Base-by-base conservation (phyloP, 2,329 filamentous ascomycete species). In the Amauroascus niger region DNA sequence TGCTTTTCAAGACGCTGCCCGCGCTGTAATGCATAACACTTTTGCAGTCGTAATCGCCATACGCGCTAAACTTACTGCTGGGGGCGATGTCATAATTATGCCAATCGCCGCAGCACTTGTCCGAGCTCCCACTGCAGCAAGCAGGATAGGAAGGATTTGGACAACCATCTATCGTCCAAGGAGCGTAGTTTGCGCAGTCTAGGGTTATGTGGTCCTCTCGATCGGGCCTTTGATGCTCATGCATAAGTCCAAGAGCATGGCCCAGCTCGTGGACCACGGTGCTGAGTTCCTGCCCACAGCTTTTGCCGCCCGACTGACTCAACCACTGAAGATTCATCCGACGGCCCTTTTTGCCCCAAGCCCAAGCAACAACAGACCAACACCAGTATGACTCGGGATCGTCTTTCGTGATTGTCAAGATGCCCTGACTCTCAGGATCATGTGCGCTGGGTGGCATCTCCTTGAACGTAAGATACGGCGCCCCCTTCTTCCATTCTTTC, bases 201-300 rank as follows among this genome's bases (percentile, higher is more conserved):
- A 53, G 16, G n/a, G 22, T 32, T 14, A 53, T 53, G 26, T 53
- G 44, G 7, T 33, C 44, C 14, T 48, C 51, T 20, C 43, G 30
- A 33, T 53, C 51, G 16, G 51, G 43, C 16, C 51, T 28, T 28
- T 53, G 51, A 24, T 53, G 51, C n/a, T 53, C 51, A 24, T 48
- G 51, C 43, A 45, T 47, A 7, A 53, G 20, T 3, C 51, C 51
- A 6, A 53, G 35, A 20, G 44, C 51, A 33, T 53, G 51, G 4
- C 51, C 51, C 2, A 53, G 20, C 18, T 53, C 51, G 18, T 53
- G 51, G 28, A 53, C 32, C n/a, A 37, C 49, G 16, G 49, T 45
- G 20, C 49, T 52, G n/a, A 52, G 39, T n/a, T 45, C 49, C 14
- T 52, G 49, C 13, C 49, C 49, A n/a, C 49, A 52, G 13, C 49